These are phyloP conservation scores for Crithidia acanthocephali DNA, from an alignment of 208 protist genomes.

Conservation along the genomic window DNA sequence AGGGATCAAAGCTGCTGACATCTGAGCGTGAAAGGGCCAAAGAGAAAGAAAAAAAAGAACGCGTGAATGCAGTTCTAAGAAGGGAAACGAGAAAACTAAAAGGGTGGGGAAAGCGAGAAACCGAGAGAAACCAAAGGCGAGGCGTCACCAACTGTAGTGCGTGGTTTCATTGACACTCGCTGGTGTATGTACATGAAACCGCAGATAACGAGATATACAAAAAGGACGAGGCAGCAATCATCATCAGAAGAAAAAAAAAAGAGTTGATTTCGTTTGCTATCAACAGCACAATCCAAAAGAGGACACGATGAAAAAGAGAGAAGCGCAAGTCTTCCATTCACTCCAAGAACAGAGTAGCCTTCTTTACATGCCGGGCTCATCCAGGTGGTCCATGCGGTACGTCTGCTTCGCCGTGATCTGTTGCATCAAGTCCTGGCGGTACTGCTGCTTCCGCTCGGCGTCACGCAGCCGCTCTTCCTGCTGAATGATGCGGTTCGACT, in stretches of 20 bases:
- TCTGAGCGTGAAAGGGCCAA: not conserved
- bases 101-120: too few species aligned
- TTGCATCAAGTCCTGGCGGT: constrained; percentile 75
- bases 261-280: too few species aligned
- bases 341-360: not conserved
- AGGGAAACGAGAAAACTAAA: too few species aligned
- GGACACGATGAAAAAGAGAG: not conserved
- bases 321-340: not conserved
- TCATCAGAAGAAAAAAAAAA: not conserved
- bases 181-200: not conserved
- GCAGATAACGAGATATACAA: not conserved
- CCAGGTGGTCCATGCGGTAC: constrained; percentile 69
- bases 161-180: too few species aligned
- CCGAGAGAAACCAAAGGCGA: too few species aligned
- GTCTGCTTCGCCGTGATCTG: constrained; percentile 76
- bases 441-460: constrained; percentile 55
- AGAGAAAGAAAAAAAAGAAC: not conserved
- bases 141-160: too few species aligned
- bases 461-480: constrained; percentile 61
- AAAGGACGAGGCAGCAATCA: too few species aligned
- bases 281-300: too few species aligned
- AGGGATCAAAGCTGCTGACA: too few species aligned
- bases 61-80: not conserved
- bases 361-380: constrained; percentile 41
- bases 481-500: constrained; percentile 53